A percentile compares a stretch with the other conserved stretches of the same genome.
phyloP scores from a whole-genome alignment of 2,329 filamentous ascomycete species.

The Aspergillus latus region DNA sequence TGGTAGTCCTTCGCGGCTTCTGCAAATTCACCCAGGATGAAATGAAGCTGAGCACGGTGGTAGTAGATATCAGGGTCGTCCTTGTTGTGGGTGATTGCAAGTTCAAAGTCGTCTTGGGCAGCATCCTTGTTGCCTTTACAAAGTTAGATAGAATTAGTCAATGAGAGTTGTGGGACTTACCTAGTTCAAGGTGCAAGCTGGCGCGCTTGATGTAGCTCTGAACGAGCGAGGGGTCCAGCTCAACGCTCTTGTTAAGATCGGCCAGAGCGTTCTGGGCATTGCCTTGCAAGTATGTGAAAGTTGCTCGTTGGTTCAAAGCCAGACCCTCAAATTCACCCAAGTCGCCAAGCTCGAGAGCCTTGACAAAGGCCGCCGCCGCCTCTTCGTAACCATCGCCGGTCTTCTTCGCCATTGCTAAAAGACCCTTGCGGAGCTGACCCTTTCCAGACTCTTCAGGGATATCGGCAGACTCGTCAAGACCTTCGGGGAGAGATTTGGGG shows the following conservation, averaged over 20 bases:
- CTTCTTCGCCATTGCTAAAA: slow-evolving; percentile 78
- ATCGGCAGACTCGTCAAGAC: slow-evolving; percentile 78
- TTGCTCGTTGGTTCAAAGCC: slow-evolving; percentile 94
- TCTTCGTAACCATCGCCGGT: slow-evolving; percentile 90
- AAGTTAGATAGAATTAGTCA: slow-evolving; percentile 23
- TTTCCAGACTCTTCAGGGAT: slow-evolving; percentile 75
- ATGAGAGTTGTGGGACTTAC: slow-evolving; percentile 47
- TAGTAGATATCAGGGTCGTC: slow-evolving; percentile 97
- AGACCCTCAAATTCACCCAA: slow-evolving; percentile 82
- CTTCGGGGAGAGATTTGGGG: slow-evolving; percentile 72
- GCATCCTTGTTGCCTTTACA: slow-evolving; percentile 73
- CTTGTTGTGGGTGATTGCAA: slow-evolving; percentile 79
- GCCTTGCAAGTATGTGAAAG: slow-evolving; percentile 88
- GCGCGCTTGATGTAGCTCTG: slow-evolving; percentile 99
- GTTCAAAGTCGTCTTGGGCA: slow-evolving; percentile 82
- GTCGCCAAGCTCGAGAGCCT: slow-evolving; percentile 77
- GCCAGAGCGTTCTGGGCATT: slow-evolving; percentile 78
- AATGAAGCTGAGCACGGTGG: slow-evolving; percentile 96
- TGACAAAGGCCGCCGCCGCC: slow-evolving; percentile 80
- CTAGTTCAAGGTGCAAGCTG: slow-evolving; percentile 94
- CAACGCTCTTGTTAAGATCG: slow-evolving; percentile 90
- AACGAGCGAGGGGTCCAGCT: slow-evolving; percentile 81
- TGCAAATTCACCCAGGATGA: slow-evolving; percentile 91
- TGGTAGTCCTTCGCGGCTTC: slow-evolving; percentile 98
- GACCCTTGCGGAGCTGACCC: slow-evolving; percentile 80